Percentiles rank a stretch among this genome's conserved stretches.
Evolutionary conservation across 1,284 basidiomycete genomes (phyloP).

Genomic region (Moniliella sp.): DNA sequence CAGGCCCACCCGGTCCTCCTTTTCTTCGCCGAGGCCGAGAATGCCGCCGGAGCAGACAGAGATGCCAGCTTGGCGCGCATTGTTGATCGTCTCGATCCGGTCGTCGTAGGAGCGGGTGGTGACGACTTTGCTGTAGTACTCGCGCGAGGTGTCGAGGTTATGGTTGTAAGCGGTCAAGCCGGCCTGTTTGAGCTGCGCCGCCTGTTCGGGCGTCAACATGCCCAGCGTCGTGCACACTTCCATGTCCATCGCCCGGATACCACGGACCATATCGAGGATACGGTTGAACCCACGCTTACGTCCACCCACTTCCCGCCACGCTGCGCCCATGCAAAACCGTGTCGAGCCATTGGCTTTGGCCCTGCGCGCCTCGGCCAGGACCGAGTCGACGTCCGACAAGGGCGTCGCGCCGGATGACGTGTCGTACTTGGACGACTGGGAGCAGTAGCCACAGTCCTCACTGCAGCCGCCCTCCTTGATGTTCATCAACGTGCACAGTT

Average conservation of each 20-base stretch:
- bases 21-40: constrained; percentile 70
- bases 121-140: constrained; percentile 88
- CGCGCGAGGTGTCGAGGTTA: constrained; percentile 88
- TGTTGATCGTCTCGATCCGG: constrained; percentile 63
- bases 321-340: constrained; percentile 95
- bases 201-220: constrained; percentile 84
- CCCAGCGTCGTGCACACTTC: constrained; percentile 87
- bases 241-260: constrained; percentile 40
- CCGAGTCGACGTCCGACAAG: constrained; percentile 73
- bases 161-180: constrained; percentile 95
- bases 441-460: constrained; percentile 96
- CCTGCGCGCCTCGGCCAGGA: constrained; percentile 51
- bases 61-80: constrained; percentile 81
- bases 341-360: constrained; percentile 91
- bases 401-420: constrained; percentile 71
- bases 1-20: constrained; percentile 70
- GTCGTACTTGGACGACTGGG: constrained; percentile 74
- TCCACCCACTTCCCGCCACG: constrained; percentile 88
- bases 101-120: constrained; percentile 87
- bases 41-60: constrained; percentile 94
- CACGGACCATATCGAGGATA: constrained; percentile 71
- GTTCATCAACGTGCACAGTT: constrained; percentile 93
- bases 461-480: constrained; percentile 78
- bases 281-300: constrained; percentile 81
- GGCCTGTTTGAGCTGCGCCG: constrained; percentile 59